These are phyloP conservation scores for Aspergillus pseudoterreus DNA, from an alignment of 2,329 filamentous ascomycete genomes.

Conservation along the genomic window DNA sequence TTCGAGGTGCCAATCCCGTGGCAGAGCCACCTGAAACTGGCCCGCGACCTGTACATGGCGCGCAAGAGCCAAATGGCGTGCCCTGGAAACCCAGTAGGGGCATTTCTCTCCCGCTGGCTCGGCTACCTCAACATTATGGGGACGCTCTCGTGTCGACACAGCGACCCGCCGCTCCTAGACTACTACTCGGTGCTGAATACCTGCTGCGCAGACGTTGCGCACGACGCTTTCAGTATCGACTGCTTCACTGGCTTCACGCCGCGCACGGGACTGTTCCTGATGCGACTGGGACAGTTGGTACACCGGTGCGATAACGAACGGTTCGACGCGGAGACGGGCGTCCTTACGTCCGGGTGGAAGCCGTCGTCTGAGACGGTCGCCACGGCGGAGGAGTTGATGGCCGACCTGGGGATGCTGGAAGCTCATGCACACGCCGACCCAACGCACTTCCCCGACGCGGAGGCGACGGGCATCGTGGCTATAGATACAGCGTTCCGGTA, in stretches of 20 bases:
- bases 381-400: constrained; percentile 58
- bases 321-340: constrained; percentile 50
- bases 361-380: constrained; percentile 53
- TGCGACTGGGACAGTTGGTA: constrained; percentile 68
- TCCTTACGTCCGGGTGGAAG: constrained; percentile 54
- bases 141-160: constrained; percentile 60
- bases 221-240: constrained; percentile 68
- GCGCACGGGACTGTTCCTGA: constrained; percentile 66
- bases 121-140: constrained; percentile 79
- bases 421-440: constrained; percentile 36
- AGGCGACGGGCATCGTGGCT: constrained; percentile 52
- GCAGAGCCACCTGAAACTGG: constrained; percentile 74
- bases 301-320: constrained; percentile 64
- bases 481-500: constrained; percentile 77
- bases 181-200: constrained; percentile 44
- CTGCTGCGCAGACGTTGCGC: constrained; percentile 51
- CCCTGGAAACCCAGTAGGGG: constrained; percentile 57
- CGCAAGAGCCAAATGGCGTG: constrained; percentile 57
- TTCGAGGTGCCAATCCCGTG: constrained; percentile 78
- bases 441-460: constrained; percentile 37
- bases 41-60: constrained; percentile 69
- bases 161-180: constrained; percentile 50
- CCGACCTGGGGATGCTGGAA: constrained; percentile 57
- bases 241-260: constrained; percentile 78
- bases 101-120: constrained; percentile 78